These are phyloP conservation scores for Diaporthe caulivora DNA, from an alignment of 2,329 filamentous ascomycete genomes.

Conservation along the genomic window DNA sequence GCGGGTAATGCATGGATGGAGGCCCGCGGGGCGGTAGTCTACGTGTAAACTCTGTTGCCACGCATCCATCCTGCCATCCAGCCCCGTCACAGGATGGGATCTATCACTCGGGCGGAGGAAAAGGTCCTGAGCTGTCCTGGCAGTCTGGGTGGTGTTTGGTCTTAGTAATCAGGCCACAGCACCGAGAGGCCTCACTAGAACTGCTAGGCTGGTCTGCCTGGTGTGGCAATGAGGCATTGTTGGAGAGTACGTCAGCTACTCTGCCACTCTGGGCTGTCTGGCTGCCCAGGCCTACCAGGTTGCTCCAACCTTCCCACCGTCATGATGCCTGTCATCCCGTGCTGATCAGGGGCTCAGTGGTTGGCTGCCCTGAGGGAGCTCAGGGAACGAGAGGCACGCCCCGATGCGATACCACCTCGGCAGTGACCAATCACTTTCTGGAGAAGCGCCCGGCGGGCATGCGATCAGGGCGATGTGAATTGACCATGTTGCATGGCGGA, in stretches of 20 bases:
- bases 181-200: no score
- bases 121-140: neutral
- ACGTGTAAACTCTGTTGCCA: neutral
- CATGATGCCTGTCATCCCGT: constrained; percentile 34
- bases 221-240: neutral
- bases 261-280: neutral
- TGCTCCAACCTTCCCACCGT: neutral
- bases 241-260: constrained; percentile 26
- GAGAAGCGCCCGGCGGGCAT: neutral
- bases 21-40: neutral
- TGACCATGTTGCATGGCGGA: neutral
- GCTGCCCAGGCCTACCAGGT: neutral
- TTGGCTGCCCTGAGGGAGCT: constrained; percentile 24
- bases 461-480: neutral
- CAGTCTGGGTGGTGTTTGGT: no score
- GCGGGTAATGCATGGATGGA: neutral
- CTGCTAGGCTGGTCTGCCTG: neutral
- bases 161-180: neutral
- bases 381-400: constrained; percentile 8
- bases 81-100: neutral
- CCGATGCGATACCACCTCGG: constrained; percentile 22
- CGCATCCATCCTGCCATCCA: no score
- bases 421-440: constrained; percentile 16
- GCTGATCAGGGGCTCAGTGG: constrained; percentile 32
- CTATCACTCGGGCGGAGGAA: neutral